Evolutionary conservation across 495 filamentous ascomycete genomes (phyloP).

Genomic region (Annulohypoxylon stygium): DNA sequence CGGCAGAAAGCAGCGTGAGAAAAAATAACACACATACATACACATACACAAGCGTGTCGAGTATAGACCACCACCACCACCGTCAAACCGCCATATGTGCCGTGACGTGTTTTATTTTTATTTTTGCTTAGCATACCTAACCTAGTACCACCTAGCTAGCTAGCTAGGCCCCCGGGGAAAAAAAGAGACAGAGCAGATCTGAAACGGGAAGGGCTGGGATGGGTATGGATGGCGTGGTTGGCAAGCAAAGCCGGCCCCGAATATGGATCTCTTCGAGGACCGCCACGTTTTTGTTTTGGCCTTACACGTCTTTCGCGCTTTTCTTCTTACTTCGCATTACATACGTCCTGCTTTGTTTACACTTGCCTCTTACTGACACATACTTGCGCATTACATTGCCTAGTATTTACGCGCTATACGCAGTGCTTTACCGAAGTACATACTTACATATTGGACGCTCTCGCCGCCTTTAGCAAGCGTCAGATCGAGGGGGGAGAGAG

Average conservation of each 20-base stretch:
- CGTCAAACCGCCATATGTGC: background rate
- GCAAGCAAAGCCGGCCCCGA: background rate
- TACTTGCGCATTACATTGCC: background rate
- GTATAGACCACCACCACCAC: background rate
- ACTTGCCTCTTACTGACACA: slow-evolving; percentile 1
- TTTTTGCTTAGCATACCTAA: background rate
- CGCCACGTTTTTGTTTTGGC: slow-evolving; percentile 6
- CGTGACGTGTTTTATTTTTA: slow-evolving; percentile 2
- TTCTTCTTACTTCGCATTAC: background rate
- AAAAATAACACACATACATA: too few relatives aligned
- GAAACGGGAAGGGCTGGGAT: slow-evolving; percentile 7
- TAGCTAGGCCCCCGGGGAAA: background rate
- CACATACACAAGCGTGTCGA: background rate
- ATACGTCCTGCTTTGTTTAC: background rate
- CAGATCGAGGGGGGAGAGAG: background rate
- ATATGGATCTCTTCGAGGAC: background rate
- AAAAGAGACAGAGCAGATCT: background rate
- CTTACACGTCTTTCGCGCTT: background rate
- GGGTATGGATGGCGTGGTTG: background rate
- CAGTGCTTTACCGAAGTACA: background rate
- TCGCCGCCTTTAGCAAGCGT: slow-evolving; percentile 5
- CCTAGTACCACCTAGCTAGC: background rate
- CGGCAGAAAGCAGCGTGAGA: too few relatives aligned
- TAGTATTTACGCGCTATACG: background rate
- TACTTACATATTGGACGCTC: background rate